A percentile compares a stretch with the other conserved stretches of the same genome.
Conservation (phyloP, 176 grass and related monocot genomes). For the Leersia perrieri region DNA sequence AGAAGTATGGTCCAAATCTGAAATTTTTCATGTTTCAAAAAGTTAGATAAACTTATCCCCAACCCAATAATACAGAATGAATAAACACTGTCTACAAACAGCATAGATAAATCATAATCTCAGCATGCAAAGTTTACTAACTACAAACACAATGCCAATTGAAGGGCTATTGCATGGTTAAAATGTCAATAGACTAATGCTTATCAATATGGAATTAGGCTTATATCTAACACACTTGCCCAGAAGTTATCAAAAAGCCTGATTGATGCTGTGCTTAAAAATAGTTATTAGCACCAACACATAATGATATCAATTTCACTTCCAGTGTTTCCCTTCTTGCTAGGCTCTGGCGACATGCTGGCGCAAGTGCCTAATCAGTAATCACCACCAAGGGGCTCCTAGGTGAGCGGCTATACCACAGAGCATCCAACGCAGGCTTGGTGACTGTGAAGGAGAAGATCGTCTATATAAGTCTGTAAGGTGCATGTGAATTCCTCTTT, state of each 20-base stretch:
- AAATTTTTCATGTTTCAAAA: conserved; percentile 21
- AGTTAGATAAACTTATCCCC: background rate
- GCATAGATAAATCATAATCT: background rate
- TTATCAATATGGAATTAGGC: background rate
- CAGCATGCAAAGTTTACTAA: background rate
- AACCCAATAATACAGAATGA: background rate
- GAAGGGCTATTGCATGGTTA: background rate
- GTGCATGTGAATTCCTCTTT: background rate
- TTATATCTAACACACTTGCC: background rate
- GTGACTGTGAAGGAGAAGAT: background rate
- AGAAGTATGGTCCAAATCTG: conserved; percentile 97
- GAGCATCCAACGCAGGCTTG: background rate
- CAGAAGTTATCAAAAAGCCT: background rate
- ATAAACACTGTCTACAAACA: background rate
- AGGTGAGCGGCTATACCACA: background rate
- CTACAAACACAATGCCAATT: background rate
- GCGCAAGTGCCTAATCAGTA: background rate
- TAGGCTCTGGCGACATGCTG: background rate
- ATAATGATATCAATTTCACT: background rate
- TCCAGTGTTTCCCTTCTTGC: background rate
- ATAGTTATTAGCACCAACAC: background rate
- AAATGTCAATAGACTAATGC: background rate
- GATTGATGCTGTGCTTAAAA: background rate
- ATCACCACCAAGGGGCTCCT: background rate
- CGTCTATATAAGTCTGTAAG: background rate